A percentile compares a stretch with the other conserved stretches of the same genome.
Conservation (phyloP, 495 filamentous ascomycete species). For the Aspergillus incahuasiensis region DNA sequence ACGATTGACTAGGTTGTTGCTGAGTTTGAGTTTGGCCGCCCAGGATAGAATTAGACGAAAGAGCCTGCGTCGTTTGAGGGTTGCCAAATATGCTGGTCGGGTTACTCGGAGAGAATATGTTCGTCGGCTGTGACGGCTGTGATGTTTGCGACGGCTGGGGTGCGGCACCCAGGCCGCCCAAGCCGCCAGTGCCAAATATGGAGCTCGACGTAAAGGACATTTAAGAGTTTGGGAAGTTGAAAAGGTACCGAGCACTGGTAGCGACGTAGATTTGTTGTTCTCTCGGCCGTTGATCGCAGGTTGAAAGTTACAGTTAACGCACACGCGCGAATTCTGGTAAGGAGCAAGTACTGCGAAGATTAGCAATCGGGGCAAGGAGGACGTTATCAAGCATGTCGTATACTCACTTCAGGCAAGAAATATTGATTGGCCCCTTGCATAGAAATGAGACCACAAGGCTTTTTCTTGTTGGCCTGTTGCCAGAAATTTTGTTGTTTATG, state of each 20-base stretch:
- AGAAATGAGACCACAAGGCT: background rate
- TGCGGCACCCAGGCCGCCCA: constrained; percentile 30
- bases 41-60: constrained; percentile 27
- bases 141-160: constrained; percentile 18
- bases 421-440: background rate
- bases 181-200: constrained; percentile 33
- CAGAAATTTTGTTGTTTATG: constrained; percentile 9
- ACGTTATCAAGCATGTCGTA: too few species aligned
- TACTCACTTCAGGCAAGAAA: background rate
- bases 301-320: too few species aligned
- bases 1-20: constrained; percentile 30
- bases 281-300: too few species aligned
- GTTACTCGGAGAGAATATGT: constrained; percentile 35
- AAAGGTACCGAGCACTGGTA: background rate
- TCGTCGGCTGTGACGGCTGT: constrained; percentile 22
- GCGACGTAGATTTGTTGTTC: background rate
- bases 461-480: background rate
- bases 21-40: constrained; percentile 29
- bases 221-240: constrained; percentile 3
- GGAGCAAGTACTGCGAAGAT: too few species aligned
- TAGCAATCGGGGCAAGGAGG: too few species aligned
- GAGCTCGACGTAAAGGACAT: constrained; percentile 28
- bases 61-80: constrained; percentile 21
- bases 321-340: too few species aligned
- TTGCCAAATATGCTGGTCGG: constrained; percentile 27